Percentiles rank a stretch among this genome's conserved stretches.
These are phyloP conservation scores for Colletotrichum horii DNA, from an alignment of 2,329 filamentous ascomycete species.

Conservation along the genomic window DNA sequence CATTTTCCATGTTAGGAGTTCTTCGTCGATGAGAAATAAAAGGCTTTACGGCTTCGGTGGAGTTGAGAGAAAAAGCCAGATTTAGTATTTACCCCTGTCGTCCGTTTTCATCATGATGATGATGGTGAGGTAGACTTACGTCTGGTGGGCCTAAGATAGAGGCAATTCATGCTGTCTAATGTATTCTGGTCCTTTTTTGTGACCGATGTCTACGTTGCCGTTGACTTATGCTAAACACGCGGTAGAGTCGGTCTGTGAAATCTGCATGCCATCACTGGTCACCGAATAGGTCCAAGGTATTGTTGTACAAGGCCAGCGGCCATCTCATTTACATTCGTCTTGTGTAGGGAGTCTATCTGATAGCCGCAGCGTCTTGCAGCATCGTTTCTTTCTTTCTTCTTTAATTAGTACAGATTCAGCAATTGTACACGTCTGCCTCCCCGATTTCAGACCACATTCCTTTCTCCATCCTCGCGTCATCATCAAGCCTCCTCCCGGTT, in stretches of 20 bases:
- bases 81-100: not conserved
- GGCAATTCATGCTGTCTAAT: not conserved
- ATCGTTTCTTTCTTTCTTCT: not conserved
- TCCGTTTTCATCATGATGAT: not conserved
- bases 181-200: not conserved
- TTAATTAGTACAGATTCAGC: slow-evolving; percentile 9
- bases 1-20: slow-evolving; percentile 13
- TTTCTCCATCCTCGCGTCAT: not conserved
- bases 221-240: not conserved
- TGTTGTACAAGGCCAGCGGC: not conserved
- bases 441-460: not conserved
- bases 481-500: not conserved
- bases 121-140: not conserved
- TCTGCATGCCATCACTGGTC: not conserved
- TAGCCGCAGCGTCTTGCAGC: not conserved
- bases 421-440: slow-evolving; percentile 6
- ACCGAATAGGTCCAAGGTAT: not conserved
- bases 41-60: slow-evolving; percentile 1
- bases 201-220: not conserved
- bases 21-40: slow-evolving; percentile 16
- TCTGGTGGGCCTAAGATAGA: not conserved
- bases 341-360: not conserved
- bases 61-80: slow-evolving; percentile 2
- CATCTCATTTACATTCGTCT: not conserved
- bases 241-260: not conserved